Base-by-base conservation (phyloP, 1,284 basidiomycete species). In the Leccinum brunneo-olivaceum region DNA sequence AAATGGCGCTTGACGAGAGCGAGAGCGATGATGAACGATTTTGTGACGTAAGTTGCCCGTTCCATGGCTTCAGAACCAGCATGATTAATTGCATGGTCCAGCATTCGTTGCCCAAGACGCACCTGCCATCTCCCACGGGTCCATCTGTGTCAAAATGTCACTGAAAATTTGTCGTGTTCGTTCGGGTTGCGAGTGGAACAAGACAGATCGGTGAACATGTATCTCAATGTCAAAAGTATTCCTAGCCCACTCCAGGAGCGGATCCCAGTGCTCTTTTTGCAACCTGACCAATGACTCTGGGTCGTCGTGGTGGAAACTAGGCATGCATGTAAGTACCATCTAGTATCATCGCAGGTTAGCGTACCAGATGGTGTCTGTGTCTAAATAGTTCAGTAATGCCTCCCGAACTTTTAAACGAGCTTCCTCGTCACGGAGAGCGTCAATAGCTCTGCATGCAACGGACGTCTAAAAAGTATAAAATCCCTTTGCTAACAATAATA, bases 331-430 rank as follows among this genome's bases (percentile, higher is more conserved):
- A 35, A 53, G 47, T 34, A 33, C 15, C 28, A 30, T 36, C 28
- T 38, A 41, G 32, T 36, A 19, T 16, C 28, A 37, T 14, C 21
- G 9, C 21, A 32, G 14, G 35, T 20, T 33, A 50, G 56, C 74
- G 45, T 53, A 93, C 93, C 90, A 93, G 48, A 98, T 81, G 0
- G 96, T 94, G 62, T 99, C 96, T 3, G 95, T 98, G 53, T 97
- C 87, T 27, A 98, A 68, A 65, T 98, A 98, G 50, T 82, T 78
- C 40, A 97, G 62, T 35, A 98, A 64, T 16, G 81, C 74, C n/a
- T 75, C 73, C 24, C 79, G 74, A 21, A 95, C 85, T 42, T 84
- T 74, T n/a, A 64, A 60, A 6, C 84, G 71, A 12, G 77, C 79
- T 21, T 62, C 54, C 33, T 74, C 67, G 34, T 86, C 76, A 7